These are phyloP conservation scores for Pleurotus sapidus DNA, from an alignment of 768 basidiomycete species.

Conservation along the genomic window DNA sequence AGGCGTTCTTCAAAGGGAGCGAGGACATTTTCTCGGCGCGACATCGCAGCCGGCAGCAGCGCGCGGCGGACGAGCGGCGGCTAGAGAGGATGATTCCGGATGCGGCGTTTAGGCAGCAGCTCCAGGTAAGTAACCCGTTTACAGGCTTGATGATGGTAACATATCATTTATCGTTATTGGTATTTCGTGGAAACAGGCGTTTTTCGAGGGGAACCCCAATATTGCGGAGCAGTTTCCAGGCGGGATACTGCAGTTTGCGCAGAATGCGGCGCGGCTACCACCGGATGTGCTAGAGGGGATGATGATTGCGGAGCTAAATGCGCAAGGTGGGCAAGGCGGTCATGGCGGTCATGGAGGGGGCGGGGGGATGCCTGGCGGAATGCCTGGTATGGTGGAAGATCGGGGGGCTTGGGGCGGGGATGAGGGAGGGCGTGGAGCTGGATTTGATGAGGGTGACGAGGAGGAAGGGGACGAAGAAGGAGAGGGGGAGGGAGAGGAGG, in stretches of 20 bases:
- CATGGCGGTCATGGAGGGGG: slow-evolving; percentile 29
- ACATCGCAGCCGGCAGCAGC: not conserved
- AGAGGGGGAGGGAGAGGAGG: slow-evolving; percentile 35
- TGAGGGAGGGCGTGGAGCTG: not conserved
- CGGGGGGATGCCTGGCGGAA: slow-evolving; percentile 47
- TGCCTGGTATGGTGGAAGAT: slow-evolving; percentile 22
- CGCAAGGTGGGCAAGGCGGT: slow-evolving; percentile 22
- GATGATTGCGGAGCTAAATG: slow-evolving; percentile 42
- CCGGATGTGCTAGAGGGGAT: slow-evolving; percentile 61
- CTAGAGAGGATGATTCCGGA: slow-evolving; percentile 61
- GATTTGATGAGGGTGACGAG: slow-evolving; percentile 17
- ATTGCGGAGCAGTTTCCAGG: slow-evolving; percentile 60
- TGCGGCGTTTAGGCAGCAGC: slow-evolving; percentile 49
- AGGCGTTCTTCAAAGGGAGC: slow-evolving; percentile 67
- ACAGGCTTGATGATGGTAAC: not conserved
- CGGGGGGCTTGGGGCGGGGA: slow-evolving; percentile 20
- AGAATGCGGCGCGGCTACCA: slow-evolving; percentile 50
- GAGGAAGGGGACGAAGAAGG: slow-evolving; percentile 28
- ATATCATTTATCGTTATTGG: not conserved
- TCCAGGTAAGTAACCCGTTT: slow-evolving; percentile 39
- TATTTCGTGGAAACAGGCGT: slow-evolving; percentile 26
- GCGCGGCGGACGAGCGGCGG: slow-evolving; percentile 39
- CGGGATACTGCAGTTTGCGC: slow-evolving; percentile 62
- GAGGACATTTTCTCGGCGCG: slow-evolving; percentile 47
- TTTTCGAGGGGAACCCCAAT: slow-evolving; percentile 55